phyloP scores from a whole-genome alignment of 192 early-diverging fungal genomes.

The Coemansia sp. region DNA sequence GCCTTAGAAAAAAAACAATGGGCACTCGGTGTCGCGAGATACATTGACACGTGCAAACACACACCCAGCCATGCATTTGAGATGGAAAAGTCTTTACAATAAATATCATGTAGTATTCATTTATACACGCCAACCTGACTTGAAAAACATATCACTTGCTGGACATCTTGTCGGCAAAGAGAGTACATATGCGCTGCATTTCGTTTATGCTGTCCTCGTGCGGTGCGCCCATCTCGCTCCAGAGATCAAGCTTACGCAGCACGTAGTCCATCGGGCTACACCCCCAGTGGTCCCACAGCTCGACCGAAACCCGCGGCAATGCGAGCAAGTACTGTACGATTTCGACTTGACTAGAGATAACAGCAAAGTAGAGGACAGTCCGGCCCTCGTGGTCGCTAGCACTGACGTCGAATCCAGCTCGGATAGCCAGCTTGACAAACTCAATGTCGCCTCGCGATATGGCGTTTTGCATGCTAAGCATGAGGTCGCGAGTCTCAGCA shows the following conservation, averaged over 20 bases:
- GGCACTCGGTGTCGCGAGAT: constrained; percentile 1
- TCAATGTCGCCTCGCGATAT: constrained; percentile 50
- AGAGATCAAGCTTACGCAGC: constrained; percentile 44
- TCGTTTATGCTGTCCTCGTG: constrained; percentile 46
- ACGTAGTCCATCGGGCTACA: constrained; percentile 51
- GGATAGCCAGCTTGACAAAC: constrained; percentile 47
- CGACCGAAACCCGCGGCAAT: constrained; percentile 23
- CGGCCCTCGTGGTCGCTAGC: constrained; percentile 46
- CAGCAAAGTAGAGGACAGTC: constrained; percentile 47
- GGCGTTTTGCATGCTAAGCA: constrained; percentile 52
- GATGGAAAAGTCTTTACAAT: neutral
- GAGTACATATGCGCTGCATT: constrained; percentile 47
- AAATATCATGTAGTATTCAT: neutral
- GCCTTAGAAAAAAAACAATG: neutral
- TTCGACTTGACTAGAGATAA: constrained; percentile 47
- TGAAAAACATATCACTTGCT: neutral
- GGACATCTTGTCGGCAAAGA: constrained; percentile 31
- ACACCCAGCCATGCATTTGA: neutral
- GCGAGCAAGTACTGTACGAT: constrained; percentile 45
- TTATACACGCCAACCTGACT: neutral
- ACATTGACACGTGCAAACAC: neutral
- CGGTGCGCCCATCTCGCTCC: constrained; percentile 45
- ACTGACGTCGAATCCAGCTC: constrained; percentile 43
- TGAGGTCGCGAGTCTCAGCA: constrained; percentile 72
- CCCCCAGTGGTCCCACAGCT: constrained; percentile 52